A percentile compares a stretch with the other conserved stretches of the same genome.
Conservation (phyloP, 1,139 yeast genomes). For the Saccharomyces uvarum region DNA sequence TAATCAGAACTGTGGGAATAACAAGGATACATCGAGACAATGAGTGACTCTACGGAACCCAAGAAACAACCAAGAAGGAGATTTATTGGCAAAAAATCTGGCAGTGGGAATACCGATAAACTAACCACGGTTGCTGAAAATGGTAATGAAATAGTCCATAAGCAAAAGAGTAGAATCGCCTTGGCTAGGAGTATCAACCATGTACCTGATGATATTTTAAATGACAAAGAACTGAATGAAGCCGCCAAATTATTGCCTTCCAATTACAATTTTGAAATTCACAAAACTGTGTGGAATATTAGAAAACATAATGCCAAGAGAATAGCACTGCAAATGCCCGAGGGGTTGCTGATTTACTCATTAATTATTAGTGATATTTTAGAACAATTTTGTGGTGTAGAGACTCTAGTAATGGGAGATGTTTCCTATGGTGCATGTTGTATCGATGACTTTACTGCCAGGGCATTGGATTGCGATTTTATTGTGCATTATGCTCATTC, state of each 20-base stretch:
- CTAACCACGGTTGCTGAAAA: slow-evolving; percentile 10
- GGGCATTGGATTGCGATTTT: slow-evolving; percentile 87
- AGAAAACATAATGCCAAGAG: slow-evolving; percentile 61
- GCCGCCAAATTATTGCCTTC: slow-evolving; percentile 78
- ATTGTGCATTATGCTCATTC: slow-evolving; percentile 96
- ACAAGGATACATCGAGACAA: background rate
- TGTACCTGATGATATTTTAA: slow-evolving; percentile 79
- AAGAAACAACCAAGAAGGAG: slow-evolving; percentile 32
- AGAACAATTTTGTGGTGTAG: slow-evolving; percentile 83
- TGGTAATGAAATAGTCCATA: slow-evolving; percentile 27
- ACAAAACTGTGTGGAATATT: slow-evolving; percentile 91
- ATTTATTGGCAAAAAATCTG: slow-evolving; percentile 38
- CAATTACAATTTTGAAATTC: slow-evolving; percentile 91
- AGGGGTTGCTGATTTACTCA: slow-evolving; percentile 83
- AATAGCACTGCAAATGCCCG: slow-evolving; percentile 96
- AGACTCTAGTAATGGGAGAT: slow-evolving; percentile 94
- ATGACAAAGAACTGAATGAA: slow-evolving; percentile 70
- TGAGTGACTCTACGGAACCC: background rate
- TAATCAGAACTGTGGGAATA: background rate
- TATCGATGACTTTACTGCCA: slow-evolving; percentile 91
- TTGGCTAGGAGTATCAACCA: slow-evolving; percentile 65
- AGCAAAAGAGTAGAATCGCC: slow-evolving; percentile 27
- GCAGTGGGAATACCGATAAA: slow-evolving; percentile 10
- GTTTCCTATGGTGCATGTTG: slow-evolving; percentile 99
- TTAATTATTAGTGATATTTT: slow-evolving; percentile 80